Conservation (phyloP, 352 stramenopile species). For the Globisporangium irregulare region DNA sequence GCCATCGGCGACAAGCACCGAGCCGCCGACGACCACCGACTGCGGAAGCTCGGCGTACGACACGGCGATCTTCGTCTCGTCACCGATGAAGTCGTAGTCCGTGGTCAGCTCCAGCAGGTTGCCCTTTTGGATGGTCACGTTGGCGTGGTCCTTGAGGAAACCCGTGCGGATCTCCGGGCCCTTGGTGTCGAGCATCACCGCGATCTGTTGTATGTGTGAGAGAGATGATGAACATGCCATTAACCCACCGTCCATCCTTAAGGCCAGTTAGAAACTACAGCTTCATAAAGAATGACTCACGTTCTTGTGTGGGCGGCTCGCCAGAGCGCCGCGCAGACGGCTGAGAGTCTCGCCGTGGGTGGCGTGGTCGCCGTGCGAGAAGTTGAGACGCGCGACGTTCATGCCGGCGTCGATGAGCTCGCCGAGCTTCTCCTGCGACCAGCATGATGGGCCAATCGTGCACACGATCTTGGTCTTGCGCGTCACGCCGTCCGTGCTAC, state of each 20-base stretch:
- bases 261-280: not conserved
- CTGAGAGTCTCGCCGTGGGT: slow-evolving; percentile 71
- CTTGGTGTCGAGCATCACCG: slow-evolving; percentile 96
- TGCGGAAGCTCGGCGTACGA: slow-evolving; percentile 91
- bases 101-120: slow-evolving; percentile 62
- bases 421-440: slow-evolving; percentile 92
- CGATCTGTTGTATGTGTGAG: slow-evolving; percentile 30
- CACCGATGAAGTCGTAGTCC: slow-evolving; percentile 71
- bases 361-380: slow-evolving; percentile 97
- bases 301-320: slow-evolving; percentile 67
- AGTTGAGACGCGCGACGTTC: slow-evolving; percentile 98
- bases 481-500: slow-evolving; percentile 42
- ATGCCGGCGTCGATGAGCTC: slow-evolving; percentile 90
- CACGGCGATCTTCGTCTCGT: slow-evolving; percentile 89
- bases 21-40: slow-evolving; percentile 89
- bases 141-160: slow-evolving; percentile 63
- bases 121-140: slow-evolving; percentile 60
- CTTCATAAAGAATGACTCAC: slow-evolving; percentile 17
- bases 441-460: slow-evolving; percentile 89
- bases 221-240: not conserved
- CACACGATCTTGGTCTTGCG: slow-evolving; percentile 92
- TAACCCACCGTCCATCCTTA: not conserved
- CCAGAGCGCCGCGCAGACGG: slow-evolving; percentile 58
- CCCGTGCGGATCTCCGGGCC: slow-evolving; percentile 96
- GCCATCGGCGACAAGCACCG: slow-evolving; percentile 95